A percentile compares a stretch with the other conserved stretches of the same genome.
These are phyloP conservation scores for Dalbergia oliveri DNA, from an alignment of 306 rosid species.

Conservation along the genomic window DNA sequence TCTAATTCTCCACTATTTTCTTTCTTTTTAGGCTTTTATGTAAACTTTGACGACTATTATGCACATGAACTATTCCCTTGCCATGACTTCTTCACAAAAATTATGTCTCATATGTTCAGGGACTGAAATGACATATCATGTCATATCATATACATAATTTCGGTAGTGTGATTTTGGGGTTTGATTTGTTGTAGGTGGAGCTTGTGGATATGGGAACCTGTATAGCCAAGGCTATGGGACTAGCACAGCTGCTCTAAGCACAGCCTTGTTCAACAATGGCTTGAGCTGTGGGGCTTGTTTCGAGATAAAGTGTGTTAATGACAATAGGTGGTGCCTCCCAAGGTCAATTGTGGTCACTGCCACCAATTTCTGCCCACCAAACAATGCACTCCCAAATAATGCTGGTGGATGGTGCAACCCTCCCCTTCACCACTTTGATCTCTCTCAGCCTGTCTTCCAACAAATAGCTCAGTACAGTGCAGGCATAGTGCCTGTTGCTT, in stretches of 20 bases:
- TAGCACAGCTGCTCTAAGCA: conserved; percentile 81
- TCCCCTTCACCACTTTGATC: conserved; percentile 85
- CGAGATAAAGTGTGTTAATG: conserved; percentile 70
- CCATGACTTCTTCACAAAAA: too few relatives aligned
- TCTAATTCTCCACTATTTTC: too few relatives aligned
- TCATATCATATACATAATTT: too few relatives aligned
- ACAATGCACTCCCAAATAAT: conserved; percentile 71
- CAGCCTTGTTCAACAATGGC: conserved; percentile 78
- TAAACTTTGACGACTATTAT: neutral
- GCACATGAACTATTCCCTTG: too few relatives aligned
- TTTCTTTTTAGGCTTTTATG: neutral
- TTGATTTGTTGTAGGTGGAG: conserved; percentile 62
- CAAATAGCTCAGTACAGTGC: conserved; percentile 73
- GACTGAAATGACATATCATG: neutral
- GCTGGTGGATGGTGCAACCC: conserved; percentile 94
- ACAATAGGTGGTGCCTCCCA: conserved; percentile 69
- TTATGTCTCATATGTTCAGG: too few relatives aligned
- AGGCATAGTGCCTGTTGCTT: conserved; percentile 78
- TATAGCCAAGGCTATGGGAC: conserved; percentile 84
- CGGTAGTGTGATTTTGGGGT: neutral
- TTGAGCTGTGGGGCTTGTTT: conserved; percentile 82
- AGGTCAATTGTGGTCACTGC: conserved; percentile 71
- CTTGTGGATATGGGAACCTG: conserved; percentile 84
- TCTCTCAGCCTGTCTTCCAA: conserved; percentile 75
- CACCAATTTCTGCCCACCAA: conserved; percentile 87